Percentiles rank a stretch among this genome's conserved stretches.
Conservation (phyloP, 305 asterid species). For the Fraxinus velutina region DNA sequence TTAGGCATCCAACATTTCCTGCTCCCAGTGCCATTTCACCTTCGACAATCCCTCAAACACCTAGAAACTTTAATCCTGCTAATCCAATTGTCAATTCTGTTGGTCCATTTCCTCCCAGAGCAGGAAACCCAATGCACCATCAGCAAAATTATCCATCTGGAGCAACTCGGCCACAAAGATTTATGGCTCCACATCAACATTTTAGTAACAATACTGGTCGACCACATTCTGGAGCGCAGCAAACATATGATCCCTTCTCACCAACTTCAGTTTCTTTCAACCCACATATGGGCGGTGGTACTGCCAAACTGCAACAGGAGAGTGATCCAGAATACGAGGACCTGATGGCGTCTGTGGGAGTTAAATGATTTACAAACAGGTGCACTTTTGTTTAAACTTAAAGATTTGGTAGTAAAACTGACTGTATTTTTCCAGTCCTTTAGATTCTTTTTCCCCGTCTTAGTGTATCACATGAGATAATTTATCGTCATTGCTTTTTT, state of each 20-base stretch:
- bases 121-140: constrained; percentile 49
- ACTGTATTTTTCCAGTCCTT: constrained; percentile 5
- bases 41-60: constrained; percentile 35
- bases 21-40: constrained; percentile 32
- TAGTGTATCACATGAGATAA: constrained; percentile 16
- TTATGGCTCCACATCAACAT: constrained; percentile 47
- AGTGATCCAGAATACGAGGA: constrained; percentile 79
- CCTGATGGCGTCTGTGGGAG: constrained; percentile 85
- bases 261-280: constrained; percentile 52
- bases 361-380: constrained; percentile 39
- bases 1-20: constrained; percentile 41
- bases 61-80: constrained; percentile 49
- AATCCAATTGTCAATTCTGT: constrained; percentile 34
- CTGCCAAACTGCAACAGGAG: constrained; percentile 44
- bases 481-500: background rate
- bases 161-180: constrained; percentile 39
- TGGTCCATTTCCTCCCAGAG: constrained; percentile 53
- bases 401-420: constrained; percentile 11
- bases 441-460: constrained; percentile 21
- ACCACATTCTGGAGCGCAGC: constrained; percentile 50
- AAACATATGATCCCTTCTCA: constrained; percentile 76
- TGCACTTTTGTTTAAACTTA: background rate
- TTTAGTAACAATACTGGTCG: constrained; percentile 43
- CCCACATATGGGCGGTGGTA: constrained; percentile 43
- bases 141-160: constrained; percentile 47